These are phyloP conservation scores for Scutellaria galericulata DNA, from an alignment of 257 asterid species.

Conservation along the genomic window DNA sequence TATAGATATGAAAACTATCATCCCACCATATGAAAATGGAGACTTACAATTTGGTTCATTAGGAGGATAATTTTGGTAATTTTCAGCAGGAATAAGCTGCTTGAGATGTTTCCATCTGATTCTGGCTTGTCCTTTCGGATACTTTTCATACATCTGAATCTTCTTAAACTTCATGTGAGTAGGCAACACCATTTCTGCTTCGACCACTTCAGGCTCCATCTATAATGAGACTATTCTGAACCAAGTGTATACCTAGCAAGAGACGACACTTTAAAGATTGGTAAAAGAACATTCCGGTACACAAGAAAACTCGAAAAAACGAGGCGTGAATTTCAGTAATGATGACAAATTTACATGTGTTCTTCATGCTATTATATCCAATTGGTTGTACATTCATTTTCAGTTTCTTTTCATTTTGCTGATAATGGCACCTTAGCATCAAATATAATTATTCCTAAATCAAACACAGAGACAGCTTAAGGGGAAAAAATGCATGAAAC, in stretches of 20 bases:
- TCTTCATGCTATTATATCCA: not conserved
- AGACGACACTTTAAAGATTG: slow-evolving; percentile 6
- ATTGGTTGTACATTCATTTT: not conserved
- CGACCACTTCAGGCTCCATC: slow-evolving; percentile 89
- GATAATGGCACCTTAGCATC: too few species aligned
- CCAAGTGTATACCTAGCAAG: not conserved
- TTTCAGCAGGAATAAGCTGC: slow-evolving; percentile 89
- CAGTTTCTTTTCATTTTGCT: not conserved
- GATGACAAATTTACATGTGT: too few species aligned
- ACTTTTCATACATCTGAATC: slow-evolving; percentile 88
- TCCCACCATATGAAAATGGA: not conserved
- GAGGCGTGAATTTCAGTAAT: too few species aligned
- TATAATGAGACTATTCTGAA: slow-evolving; percentile 4
- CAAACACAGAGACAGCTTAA: too few species aligned
- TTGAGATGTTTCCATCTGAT: slow-evolving; percentile 95
- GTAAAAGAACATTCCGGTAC: not conserved
- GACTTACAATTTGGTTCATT: slow-evolving; percentile 77
- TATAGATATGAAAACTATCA: not conserved
- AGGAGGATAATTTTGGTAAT: slow-evolving; percentile 72
- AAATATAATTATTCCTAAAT: too few species aligned
- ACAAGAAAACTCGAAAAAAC: not conserved
- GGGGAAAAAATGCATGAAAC: not conserved
- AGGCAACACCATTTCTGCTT: slow-evolving; percentile 83
- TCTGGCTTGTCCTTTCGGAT: slow-evolving; percentile 91
- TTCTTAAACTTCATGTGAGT: slow-evolving; percentile 78